Conservation (phyloP, 352 stramenopile genomes). For the Phytopythium boreale region DNA sequence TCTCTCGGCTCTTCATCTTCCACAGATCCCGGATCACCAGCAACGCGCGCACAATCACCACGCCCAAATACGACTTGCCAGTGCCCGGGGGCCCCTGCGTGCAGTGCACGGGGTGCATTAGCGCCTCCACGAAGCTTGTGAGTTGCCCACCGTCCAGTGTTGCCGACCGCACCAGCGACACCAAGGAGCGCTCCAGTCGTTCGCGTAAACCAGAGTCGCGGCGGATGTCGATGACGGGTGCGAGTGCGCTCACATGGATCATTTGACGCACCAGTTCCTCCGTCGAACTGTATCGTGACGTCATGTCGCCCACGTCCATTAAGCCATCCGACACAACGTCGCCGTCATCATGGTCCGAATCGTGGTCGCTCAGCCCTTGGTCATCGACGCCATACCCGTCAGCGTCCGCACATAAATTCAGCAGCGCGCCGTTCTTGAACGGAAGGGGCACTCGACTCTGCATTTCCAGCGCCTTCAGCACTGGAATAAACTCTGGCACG, state of each 20-base stretch:
- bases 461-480: constrained; percentile 75
- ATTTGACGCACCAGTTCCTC: constrained; percentile 41
- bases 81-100: constrained; percentile 87
- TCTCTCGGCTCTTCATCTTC: constrained; percentile 57
- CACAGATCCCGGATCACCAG: constrained; percentile 69
- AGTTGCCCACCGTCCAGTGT: constrained; percentile 74
- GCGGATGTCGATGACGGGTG: constrained; percentile 81
- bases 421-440: constrained; percentile 67
- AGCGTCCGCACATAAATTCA: constrained; percentile 47
- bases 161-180: constrained; percentile 37
- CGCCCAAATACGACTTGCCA: constrained; percentile 89
- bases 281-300: not conserved
- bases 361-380: not conserved
- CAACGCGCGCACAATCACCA: constrained; percentile 79
- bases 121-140: constrained; percentile 65
- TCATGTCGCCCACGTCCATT: not conserved
- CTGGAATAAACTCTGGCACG: constrained; percentile 84
- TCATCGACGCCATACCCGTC: not conserved
- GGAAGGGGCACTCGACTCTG: constrained; percentile 68
- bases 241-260: constrained; percentile 50
- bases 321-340: not conserved
- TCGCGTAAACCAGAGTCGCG: constrained; percentile 37
- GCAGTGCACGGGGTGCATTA: constrained; percentile 80
- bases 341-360: constrained; percentile 1
- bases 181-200: constrained; percentile 34